Percentiles rank a stretch among this genome's conserved stretches.
Evolutionary conservation across 2,329 filamentous ascomycete species (phyloP).

Genomic region (Sclerotinia borealis): DNA sequence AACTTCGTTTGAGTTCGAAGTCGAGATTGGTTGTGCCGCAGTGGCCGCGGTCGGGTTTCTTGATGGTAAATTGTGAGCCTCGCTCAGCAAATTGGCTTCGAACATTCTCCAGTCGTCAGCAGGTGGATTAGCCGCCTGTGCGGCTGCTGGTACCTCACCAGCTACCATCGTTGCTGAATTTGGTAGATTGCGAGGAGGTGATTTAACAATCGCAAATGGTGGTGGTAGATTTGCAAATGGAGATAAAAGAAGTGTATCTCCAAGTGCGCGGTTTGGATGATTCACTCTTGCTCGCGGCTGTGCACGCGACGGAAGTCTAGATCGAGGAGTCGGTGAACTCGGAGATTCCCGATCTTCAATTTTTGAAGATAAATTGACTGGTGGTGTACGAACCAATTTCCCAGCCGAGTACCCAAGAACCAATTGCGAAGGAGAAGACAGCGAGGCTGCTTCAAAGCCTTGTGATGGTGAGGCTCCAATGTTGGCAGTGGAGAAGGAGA

Average conservation of each 20-base stretch:
- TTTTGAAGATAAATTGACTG: background rate
- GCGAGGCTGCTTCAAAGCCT: background rate
- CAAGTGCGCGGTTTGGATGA: background rate
- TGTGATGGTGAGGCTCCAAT: background rate
- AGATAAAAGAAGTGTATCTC: background rate
- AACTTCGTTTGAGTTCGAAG: background rate
- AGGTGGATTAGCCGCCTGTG: background rate
- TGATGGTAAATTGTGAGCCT: background rate
- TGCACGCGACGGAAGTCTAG: background rate
- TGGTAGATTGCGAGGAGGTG: background rate
- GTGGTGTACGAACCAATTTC: background rate
- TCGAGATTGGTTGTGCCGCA: background rate
- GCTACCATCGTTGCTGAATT: background rate
- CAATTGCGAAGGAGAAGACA: background rate
- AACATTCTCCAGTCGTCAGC: background rate
- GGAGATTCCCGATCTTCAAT: background rate
- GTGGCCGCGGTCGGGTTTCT: background rate
- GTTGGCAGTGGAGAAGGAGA: background rate
- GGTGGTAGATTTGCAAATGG: background rate
- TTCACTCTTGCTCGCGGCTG: background rate
- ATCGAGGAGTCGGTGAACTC: background rate
- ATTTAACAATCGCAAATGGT: background rate
- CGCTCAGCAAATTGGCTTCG: background rate
- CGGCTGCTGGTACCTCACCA: background rate
- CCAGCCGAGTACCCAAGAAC: background rate